A percentile compares a stretch with the other conserved stretches of the same genome.
These are phyloP conservation scores for Panellus pusillus DNA, from an alignment of 768 basidiomycete species.

Conservation along the genomic window DNA sequence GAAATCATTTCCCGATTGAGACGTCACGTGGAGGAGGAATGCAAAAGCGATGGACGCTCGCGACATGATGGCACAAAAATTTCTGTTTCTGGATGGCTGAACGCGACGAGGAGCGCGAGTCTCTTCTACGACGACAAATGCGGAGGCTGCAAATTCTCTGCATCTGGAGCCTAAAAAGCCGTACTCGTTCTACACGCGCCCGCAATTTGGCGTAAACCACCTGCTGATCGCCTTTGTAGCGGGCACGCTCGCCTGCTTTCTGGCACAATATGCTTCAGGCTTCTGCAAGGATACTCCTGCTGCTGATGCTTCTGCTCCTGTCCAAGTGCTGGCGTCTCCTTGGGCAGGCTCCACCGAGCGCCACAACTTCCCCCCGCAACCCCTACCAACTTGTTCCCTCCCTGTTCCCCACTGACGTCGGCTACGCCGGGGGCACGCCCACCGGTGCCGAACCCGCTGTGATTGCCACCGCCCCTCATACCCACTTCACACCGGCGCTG, in stretches of 20 bases:
- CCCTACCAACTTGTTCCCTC: conserved; percentile 74
- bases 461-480: conserved; percentile 73
- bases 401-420: conserved; percentile 75
- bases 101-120: conserved; percentile 33
- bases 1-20: too few relatives aligned
- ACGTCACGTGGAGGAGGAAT: too few relatives aligned
- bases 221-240: conserved; percentile 51
- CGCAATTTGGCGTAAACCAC: conserved; percentile 38
- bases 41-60: too few relatives aligned
- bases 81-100: not conserved
- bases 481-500: conserved; percentile 71
- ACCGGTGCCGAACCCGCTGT: conserved; percentile 78
- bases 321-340: conserved; percentile 52
- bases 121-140: conserved; percentile 34
- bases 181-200: conserved; percentile 23
- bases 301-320: conserved; percentile 14
- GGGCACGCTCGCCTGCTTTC: conserved; percentile 51
- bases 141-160: too few relatives aligned
- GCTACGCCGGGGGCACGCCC: conserved; percentile 74
- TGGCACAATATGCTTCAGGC: conserved; percentile 53
- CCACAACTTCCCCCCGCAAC: conserved; percentile 71
- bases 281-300: too few relatives aligned
- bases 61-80: too few relatives aligned
- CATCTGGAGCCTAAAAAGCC: conserved; percentile 9
- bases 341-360: conserved; percentile 71